A percentile compares a stretch with the other conserved stretches of the same genome.
Evolutionary conservation across 441 rosid species (phyloP).

Genomic region (Cnidoscolus chayamansa): DNA sequence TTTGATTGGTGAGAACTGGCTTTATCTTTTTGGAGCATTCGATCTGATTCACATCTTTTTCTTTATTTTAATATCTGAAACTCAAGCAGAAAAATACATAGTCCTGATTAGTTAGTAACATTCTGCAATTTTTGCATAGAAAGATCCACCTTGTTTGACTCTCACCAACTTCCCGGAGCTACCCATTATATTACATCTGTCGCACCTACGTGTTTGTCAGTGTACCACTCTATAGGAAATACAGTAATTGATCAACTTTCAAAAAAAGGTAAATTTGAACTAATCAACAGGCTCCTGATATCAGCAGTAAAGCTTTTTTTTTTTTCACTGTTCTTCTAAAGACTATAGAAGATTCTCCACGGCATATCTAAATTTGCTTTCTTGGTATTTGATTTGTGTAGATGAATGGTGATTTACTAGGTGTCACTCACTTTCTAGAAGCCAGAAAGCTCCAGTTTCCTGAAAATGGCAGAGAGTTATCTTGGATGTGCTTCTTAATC

Average conservation of each 20-base stretch:
- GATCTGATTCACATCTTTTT: neutral
- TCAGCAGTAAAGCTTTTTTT: neutral
- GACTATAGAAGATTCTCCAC: no score
- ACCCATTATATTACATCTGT: neutral
- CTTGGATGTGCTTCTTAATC: neutral
- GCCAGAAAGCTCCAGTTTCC: neutral
- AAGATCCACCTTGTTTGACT: neutral
- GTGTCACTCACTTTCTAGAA: neutral
- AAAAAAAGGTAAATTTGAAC: no score
- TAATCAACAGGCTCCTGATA: neutral
- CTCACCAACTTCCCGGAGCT: conserved; percentile 1
- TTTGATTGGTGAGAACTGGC: neutral
- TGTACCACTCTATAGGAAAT: neutral
- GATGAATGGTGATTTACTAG: neutral
- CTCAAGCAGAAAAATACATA: neutral
- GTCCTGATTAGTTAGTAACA: neutral
- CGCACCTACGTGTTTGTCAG: neutral
- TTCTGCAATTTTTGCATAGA: neutral
- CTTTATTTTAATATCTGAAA: neutral
- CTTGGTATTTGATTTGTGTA: neutral
- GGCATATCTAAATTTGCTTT: neutral
- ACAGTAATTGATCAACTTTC: no score
- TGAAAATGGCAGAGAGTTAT: neutral
- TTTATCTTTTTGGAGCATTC: neutral
- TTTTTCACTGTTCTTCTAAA: no score